phyloP scores from a whole-genome alignment of 441 rosid species.

The Gossypium davidsonii region DNA sequence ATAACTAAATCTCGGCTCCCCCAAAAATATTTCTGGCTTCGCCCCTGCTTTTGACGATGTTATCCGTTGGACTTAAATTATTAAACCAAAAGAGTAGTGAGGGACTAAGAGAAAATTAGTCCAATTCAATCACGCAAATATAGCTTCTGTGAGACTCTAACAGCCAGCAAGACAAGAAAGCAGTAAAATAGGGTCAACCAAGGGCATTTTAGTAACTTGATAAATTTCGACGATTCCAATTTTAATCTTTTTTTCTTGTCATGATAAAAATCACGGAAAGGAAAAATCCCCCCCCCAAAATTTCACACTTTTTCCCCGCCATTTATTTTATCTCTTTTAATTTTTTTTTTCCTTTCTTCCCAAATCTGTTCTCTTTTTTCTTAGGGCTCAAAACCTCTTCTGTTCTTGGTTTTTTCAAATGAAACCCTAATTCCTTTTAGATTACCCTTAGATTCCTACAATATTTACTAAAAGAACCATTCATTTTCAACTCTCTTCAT shows the following conservation, averaged over 20 bases:
- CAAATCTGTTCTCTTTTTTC: constrained; percentile 13
- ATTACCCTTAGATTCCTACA: constrained; percentile 16
- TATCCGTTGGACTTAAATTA: too few species aligned
- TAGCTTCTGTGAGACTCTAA: too few species aligned
- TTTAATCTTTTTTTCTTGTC: not conserved
- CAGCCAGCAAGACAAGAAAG: not conserved
- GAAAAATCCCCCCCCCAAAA: not conserved
- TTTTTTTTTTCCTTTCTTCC: constrained; percentile 6
- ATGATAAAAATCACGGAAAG: not conserved
- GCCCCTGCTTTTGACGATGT: too few species aligned
- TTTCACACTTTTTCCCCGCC: constrained; percentile 57
- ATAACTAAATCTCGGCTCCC: too few species aligned
- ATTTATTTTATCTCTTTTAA: constrained; percentile 33
- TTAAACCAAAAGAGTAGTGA: too few species aligned
- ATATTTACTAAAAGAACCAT: constrained; percentile 19
- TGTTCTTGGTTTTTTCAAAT: not conserved
- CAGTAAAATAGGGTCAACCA: not conserved
- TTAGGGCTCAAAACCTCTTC: constrained; percentile 44
- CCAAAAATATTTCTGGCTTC: too few species aligned
- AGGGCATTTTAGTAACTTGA: constrained; percentile 2
- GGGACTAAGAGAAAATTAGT: too few species aligned
- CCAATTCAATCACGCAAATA: too few species aligned
- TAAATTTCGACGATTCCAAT: not conserved
- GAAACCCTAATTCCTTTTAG: constrained; percentile 31
- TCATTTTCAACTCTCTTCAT: constrained; percentile 27